Percentiles rank a stretch among this genome's conserved stretches.
These are phyloP conservation scores for Xylaria polymorpha DNA, from an alignment of 2,329 filamentous ascomycete genomes.

Conservation along the genomic window DNA sequence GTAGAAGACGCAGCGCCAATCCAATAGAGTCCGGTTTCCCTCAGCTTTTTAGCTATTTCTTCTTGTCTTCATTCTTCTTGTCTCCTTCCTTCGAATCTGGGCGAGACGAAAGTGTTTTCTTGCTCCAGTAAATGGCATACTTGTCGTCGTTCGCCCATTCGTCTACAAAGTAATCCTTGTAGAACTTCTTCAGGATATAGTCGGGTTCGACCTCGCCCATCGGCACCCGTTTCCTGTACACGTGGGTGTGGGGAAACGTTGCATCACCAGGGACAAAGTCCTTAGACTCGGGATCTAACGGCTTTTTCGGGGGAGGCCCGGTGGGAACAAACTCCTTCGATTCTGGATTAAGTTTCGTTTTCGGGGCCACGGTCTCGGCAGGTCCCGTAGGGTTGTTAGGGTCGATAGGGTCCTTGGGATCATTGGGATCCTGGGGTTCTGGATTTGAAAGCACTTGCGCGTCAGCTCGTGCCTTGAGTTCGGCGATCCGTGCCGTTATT, in stretches of 20 bases:
- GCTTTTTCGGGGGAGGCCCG: not conserved
- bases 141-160: not conserved
- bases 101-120: not conserved
- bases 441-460: no score
- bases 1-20: not conserved
- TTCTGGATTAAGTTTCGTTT: not conserved
- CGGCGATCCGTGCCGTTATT: fast-evolving
- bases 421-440: no score
- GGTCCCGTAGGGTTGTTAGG: no score
- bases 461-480: no score
- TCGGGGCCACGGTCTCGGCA: not conserved
- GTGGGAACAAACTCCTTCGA: not conserved
- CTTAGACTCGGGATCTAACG: not conserved
- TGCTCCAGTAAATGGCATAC: conserved; percentile 11
- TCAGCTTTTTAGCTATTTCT: no score
- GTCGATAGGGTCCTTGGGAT: no score
- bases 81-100: not conserved
- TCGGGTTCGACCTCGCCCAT: conserved; percentile 1
- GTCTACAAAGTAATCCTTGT: conserved; percentile 15
- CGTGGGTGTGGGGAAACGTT: not conserved
- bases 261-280: not conserved
- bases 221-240: not conserved
- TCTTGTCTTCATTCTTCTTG: no score
- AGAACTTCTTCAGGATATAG: conserved; percentile 9
- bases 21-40: not conserved